These are phyloP conservation scores for Lichtheimia ornata DNA, from an alignment of 371 early-diverging fungal genomes.

Conservation along the genomic window DNA sequence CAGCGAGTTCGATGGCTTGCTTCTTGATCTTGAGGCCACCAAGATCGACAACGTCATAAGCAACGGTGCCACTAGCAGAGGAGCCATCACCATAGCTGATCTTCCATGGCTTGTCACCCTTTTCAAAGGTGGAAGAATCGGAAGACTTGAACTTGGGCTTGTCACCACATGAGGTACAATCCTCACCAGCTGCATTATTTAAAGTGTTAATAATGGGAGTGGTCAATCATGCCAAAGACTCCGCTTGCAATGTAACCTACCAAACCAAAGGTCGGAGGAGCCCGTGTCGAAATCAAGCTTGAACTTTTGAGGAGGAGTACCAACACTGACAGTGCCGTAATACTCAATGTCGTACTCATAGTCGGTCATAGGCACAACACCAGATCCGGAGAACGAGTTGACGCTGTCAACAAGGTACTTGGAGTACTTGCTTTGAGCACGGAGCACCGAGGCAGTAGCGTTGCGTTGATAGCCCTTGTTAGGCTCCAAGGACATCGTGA, in stretches of 20 bases:
- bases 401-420: slow-evolving; percentile 3
- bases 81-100: slow-evolving; percentile 51
- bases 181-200: slow-evolving; percentile 13
- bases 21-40: slow-evolving; percentile 41
- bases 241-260: slow-evolving; percentile 10
- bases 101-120: slow-evolving; percentile 33
- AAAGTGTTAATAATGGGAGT: neutral
- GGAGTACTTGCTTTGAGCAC: slow-evolving; percentile 20
- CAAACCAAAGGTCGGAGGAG: slow-evolving; percentile 65
- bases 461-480: slow-evolving; percentile 19
- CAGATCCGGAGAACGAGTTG: slow-evolving; percentile 7
- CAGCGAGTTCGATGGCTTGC: slow-evolving; percentile 42
- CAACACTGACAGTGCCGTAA: slow-evolving; percentile 60
- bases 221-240: too few relatives aligned
- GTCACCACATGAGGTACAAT: slow-evolving; percentile 11
- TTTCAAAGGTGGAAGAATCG: slow-evolving; percentile 25
- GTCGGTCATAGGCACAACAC: slow-evolving; percentile 24
- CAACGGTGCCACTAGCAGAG: slow-evolving; percentile 33
- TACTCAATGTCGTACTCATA: slow-evolving; percentile 37
- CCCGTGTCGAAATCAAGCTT: slow-evolving; percentile 76
- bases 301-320: slow-evolving; percentile 69
- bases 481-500: too few relatives aligned
- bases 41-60: slow-evolving; percentile 37
- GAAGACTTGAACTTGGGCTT: slow-evolving; percentile 22
- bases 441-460: slow-evolving; percentile 15